Evolutionary conservation across 2,329 filamentous ascomycete species (phyloP).

Genomic region (Coccinonectria pachysandricola): DNA sequence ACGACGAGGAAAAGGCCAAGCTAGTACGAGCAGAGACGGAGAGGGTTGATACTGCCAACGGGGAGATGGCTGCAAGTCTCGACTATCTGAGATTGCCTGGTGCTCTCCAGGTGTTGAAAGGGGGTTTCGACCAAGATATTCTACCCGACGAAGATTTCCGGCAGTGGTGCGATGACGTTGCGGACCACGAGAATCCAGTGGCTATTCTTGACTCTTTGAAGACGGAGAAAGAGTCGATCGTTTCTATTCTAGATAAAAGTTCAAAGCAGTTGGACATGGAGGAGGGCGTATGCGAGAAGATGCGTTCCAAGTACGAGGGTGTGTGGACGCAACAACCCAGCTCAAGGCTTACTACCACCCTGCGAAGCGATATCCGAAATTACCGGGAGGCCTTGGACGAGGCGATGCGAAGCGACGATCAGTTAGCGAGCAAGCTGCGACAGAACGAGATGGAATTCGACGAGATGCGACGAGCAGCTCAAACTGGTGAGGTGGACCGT

Average conservation of each 20-base stretch:
- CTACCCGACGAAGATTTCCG: constrained; percentile 84
- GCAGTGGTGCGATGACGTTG: constrained; percentile 88
- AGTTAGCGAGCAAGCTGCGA: constrained; percentile 71
- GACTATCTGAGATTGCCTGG: constrained; percentile 88
- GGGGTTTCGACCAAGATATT: constrained; percentile 82
- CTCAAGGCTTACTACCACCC: constrained; percentile 74
- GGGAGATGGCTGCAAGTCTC: constrained; percentile 90
- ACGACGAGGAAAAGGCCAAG: constrained; percentile 98
- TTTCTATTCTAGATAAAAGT: constrained; percentile 64
- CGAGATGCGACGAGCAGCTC: constrained; percentile 85
- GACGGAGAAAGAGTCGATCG: constrained; percentile 65
- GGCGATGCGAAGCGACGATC: constrained; percentile 74
- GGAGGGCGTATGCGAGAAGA: constrained; percentile 97
- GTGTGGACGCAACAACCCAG: constrained; percentile 98
- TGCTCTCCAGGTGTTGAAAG: constrained; percentile 83
- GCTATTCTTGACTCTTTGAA: constrained; percentile 71
- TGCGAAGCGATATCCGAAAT: constrained; percentile 76
- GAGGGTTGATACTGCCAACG: constrained; percentile 81
- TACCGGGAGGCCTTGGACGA: constrained; percentile 87
- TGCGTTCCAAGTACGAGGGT: constrained; percentile 90
- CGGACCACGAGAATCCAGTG: constrained; percentile 70
- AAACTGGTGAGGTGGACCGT: constrained; percentile 76
- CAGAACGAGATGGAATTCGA: constrained; percentile 86
- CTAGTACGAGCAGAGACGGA: constrained; percentile 88
- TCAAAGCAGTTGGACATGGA: constrained; percentile 91